Percentiles rank a stretch among this genome's conserved stretches.
Evolutionary conservation across 257 asterid genomes (phyloP).

Genomic region (Solanum habrochaites): DNA sequence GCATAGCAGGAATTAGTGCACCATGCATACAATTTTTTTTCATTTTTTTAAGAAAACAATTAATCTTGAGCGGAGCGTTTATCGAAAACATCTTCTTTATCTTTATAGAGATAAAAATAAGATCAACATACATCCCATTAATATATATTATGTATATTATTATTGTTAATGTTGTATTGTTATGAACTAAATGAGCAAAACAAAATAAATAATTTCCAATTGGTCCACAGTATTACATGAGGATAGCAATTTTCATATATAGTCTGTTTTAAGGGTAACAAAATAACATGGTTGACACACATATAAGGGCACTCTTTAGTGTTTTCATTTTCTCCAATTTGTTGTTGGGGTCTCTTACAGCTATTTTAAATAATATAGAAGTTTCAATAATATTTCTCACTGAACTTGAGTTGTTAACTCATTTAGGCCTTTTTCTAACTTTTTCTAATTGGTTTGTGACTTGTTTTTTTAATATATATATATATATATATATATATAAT

Average conservation of each 20-base stretch:
- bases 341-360: background rate
- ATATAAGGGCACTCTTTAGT: background rate
- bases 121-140: too few species aligned
- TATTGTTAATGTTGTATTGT: background rate
- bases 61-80: background rate
- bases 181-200: background rate
- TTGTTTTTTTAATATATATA: too few species aligned
- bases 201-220: background rate
- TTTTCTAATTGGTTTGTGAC: too few species aligned
- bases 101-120: too few species aligned
- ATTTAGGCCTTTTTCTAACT: too few species aligned
- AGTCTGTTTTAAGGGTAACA: background rate
- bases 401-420: background rate
- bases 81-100: background rate
- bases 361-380: background rate
- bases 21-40: background rate
- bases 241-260: background rate
- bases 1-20: background rate
- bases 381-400: background rate
- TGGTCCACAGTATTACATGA: background rate
- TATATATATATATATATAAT: too few species aligned
- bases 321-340: background rate
- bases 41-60: background rate
- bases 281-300: background rate
- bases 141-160: too few species aligned